phyloP scores from a whole-genome alignment of 2,329 filamentous ascomycete species.

The Sporothrix mexicana region DNA sequence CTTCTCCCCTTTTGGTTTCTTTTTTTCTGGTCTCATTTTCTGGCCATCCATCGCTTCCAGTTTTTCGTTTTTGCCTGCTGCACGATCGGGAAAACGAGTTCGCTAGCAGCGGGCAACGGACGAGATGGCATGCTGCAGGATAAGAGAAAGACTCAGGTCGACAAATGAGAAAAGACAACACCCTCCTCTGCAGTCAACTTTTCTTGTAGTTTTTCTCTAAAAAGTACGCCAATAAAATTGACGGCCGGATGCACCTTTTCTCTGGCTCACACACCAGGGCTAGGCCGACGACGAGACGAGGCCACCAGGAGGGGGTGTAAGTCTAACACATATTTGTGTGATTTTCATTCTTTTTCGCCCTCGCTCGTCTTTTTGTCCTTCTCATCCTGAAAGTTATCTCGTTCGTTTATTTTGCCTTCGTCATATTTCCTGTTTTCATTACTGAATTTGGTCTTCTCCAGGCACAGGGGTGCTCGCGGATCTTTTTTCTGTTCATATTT shows the following conservation, averaged over 20 bases:
- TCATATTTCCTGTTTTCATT: slow-evolving; percentile 13
- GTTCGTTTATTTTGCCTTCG: neutral
- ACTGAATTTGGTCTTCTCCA: neutral
- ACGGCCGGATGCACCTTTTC: neutral
- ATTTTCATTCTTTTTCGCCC: neutral
- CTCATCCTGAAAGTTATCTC: neutral
- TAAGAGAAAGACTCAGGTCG: neutral
- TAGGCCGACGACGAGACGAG: slow-evolving; percentile 10
- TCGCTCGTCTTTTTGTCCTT: neutral
- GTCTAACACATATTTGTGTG: neutral
- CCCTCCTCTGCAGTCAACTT: neutral
- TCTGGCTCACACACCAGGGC: neutral
- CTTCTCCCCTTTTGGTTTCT: neutral
- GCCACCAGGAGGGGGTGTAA: slow-evolving; percentile 10
- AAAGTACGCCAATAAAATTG: neutral
- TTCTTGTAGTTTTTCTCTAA: neutral
- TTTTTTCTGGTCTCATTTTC: neutral
- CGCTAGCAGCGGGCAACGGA: neutral
- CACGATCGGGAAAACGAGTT: neutral
- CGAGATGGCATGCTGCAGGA: neutral
- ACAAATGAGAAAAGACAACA: neutral
- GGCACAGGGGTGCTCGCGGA: no score
- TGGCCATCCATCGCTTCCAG: neutral
- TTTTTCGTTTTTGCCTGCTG: slow-evolving; percentile 1
- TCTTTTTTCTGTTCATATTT: neutral